These are phyloP conservation scores for Penstemon davidsonii DNA, from an alignment of 257 asterid species.

Conservation along the genomic window DNA sequence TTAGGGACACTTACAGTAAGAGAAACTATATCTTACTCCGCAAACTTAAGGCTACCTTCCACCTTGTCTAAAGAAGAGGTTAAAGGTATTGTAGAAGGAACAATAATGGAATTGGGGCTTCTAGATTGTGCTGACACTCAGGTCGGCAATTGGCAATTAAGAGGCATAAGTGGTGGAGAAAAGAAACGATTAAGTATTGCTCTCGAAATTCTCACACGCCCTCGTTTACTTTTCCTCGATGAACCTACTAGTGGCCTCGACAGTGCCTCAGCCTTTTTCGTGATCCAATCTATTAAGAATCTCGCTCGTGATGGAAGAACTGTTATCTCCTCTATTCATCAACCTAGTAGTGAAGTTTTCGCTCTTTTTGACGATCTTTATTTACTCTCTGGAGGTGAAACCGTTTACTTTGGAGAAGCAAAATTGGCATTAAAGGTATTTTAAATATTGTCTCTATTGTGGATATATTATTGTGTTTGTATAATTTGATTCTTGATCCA, in stretches of 20 bases:
- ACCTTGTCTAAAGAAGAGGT: conserved; percentile 51
- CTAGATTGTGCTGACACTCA: conserved; percentile 78
- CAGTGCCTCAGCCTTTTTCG: conserved; percentile 94
- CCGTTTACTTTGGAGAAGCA: conserved; percentile 87
- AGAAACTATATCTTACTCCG: conserved; percentile 83
- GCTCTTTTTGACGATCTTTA: conserved; percentile 88
- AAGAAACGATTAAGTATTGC: conserved; percentile 89
- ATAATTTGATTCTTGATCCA: background rate
- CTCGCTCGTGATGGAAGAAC: conserved; percentile 93
- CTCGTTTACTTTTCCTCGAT: conserved; percentile 82
- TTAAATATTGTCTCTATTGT: background rate
- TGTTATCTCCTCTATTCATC: conserved; percentile 88
- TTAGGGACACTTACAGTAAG: conserved; percentile 85
- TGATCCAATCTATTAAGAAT: conserved; percentile 77
- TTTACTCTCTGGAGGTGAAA: conserved; percentile 81
- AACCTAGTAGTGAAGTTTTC: conserved; percentile 94
- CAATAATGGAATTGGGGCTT: conserved; percentile 85
- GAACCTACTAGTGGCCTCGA: conserved; percentile 97
- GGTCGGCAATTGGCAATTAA: conserved; percentile 80
- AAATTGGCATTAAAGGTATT: conserved; percentile 70
- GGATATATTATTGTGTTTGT: background rate
- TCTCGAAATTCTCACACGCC: conserved; percentile 78
- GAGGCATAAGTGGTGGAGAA: conserved; percentile 97
- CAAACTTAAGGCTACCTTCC: conserved; percentile 77
- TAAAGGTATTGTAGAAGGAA: conserved; percentile 60